A percentile compares a stretch with the other conserved stretches of the same genome.
These are phyloP conservation scores for Peniophora sp. DNA, from an alignment of 1,284 basidiomycete genomes.

Conservation along the genomic window DNA sequence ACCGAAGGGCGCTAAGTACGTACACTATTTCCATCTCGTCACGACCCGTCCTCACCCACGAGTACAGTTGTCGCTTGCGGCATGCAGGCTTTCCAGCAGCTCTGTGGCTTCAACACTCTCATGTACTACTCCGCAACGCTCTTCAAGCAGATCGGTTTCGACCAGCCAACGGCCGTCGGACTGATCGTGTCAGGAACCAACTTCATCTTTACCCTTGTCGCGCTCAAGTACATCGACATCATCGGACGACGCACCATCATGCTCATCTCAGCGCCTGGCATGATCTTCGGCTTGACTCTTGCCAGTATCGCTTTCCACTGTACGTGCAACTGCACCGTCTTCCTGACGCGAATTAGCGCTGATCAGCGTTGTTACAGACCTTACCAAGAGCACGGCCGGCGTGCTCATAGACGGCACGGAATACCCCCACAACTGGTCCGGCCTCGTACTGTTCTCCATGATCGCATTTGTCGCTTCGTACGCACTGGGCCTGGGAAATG, in stretches of 20 bases:
- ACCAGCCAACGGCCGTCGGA: slow-evolving; percentile 74
- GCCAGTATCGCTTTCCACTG: slow-evolving; percentile 74
- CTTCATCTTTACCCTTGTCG: slow-evolving; percentile 76
- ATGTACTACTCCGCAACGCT: slow-evolving; percentile 44
- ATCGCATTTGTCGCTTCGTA: slow-evolving; percentile 79
- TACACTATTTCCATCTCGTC: neutral
- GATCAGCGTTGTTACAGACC: slow-evolving; percentile 29
- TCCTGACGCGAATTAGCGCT: neutral
- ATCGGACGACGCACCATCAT: slow-evolving; percentile 74
- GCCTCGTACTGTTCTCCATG: slow-evolving; percentile 72
- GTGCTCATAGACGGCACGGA: slow-evolving; percentile 53
- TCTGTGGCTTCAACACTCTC: slow-evolving; percentile 58
- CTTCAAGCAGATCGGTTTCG: slow-evolving; percentile 75
- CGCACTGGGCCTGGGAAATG: slow-evolving; percentile 70
- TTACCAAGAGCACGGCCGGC: slow-evolving; percentile 64
- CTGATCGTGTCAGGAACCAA: slow-evolving; percentile 75
- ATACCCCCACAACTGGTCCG: slow-evolving; percentile 61
- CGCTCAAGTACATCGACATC: slow-evolving; percentile 76
- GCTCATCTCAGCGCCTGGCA: slow-evolving; percentile 70
- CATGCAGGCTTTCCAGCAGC: slow-evolving; percentile 77
- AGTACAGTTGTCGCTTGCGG: slow-evolving; percentile 63
- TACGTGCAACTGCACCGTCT: slow-evolving; percentile 24
- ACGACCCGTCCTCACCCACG: slow-evolving; percentile 1
- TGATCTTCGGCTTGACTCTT: slow-evolving; percentile 65
- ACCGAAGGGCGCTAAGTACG: slow-evolving; percentile 66